Evolutionary conservation across 2,329 filamentous ascomycete species (phyloP), one percentile per base, ranked within the genome.

Genomic region (Phaeosphaeria sp.): DNA sequence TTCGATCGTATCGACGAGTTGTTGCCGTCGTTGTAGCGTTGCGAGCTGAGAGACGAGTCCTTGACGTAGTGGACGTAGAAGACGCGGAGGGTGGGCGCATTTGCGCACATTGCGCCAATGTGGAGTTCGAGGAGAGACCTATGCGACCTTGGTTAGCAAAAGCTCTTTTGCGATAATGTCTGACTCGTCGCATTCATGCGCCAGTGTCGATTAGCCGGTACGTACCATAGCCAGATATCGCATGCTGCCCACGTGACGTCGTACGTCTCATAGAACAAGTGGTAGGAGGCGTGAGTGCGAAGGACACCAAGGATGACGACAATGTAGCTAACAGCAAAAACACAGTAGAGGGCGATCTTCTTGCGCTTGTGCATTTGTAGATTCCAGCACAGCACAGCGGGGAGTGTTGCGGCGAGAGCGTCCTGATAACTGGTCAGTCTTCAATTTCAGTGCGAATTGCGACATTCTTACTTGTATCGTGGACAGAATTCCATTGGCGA

Each of bases 141-240:
- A 15, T n/a, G n/a, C 13, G 6, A 17, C 3, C 11, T 15, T 24
- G 3, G 5, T 45, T 25, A 45, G 43, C 20, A 6, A 15, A 6
- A 24, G 21, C 15, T 15, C 20, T 1, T 22, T 5, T 39, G 13
- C 15, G 15, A 7, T 7, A 7, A 3, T n/a, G 36, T 17, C 13
- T 1, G n/a, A 2, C 5, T 17, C 15, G 13, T 45, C 6, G 21
- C 13, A n/a, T 24, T 24, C 22, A 22, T 24, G 20, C 8, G 21
- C 43, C 9, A 1, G 11, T 13, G 3, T 6, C 2, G 36, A n/a
- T 39, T n/a, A n/a, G 3, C n/a, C 36, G 15, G 13, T 6, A 39
- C 36, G 36, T 45, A 45, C 43, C 43, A 45, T 25, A 45, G 15
- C 43, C 43, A 45, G 21, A 45, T 45, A 20, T 45, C 43, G 43